Base-by-base conservation (phyloP, 148 eudicot species). In the Chenopodium quinoa region DNA sequence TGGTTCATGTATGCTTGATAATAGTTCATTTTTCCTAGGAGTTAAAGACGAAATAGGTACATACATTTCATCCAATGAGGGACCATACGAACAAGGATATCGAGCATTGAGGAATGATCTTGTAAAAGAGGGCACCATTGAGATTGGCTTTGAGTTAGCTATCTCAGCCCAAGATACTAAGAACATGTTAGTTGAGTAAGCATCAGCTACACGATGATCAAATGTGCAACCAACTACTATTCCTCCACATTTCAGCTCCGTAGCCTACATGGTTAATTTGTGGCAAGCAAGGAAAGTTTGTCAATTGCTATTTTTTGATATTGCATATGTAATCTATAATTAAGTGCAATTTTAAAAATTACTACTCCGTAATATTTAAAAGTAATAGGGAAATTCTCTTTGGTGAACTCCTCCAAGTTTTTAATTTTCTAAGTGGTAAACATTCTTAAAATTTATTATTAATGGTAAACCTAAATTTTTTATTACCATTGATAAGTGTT, bases 131-230 rank as follows among this genome's bases (percentile, higher is more conserved):
- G 94, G 98, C 1, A 73, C 22, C 3, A 12, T 65, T 14, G 92
- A 62, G 12, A 79, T 47, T 11, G 86, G 83, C 23, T 77, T 82
- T 13, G 87, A 83, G 20, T 72, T 82, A 7, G 92, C 87, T 65
- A 82, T 84, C 77, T 89, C 90, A 0, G 92, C 87, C 98, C 98
- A 94, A 17, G 97, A 81, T 1, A 90, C 90, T 20, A 91, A 88
- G 66, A 94, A 92, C 91, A 92, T 88, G 91, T 90, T 88, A 76
- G 86, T 81, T 0, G 97, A 89, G 88, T 89, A 85, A 20, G 94
- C 94, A 68, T 94, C 95, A 0, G 92, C 89, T 12, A 92, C 90
- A 68, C 92, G 88, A 34, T 94, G 94, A 27, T 91, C 91, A 62
- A 94, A 91, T 1, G 90, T 80, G 81, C 94, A 92, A 3, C 83